Evolutionary conservation across 176 grass and related monocot species (phyloP).

Genomic region (Oryza punctata): DNA sequence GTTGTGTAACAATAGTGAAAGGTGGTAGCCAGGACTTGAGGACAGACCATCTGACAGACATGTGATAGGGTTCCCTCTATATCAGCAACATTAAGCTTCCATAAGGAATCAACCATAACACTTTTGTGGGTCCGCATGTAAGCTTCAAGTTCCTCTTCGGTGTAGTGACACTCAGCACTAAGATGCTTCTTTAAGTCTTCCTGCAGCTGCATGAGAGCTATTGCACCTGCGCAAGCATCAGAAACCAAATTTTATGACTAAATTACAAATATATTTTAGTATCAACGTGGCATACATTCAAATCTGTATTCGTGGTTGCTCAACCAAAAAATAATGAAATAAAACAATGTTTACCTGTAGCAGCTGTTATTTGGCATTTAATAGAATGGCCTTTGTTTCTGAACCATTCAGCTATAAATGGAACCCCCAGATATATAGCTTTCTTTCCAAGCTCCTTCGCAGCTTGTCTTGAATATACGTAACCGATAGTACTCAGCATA

Average conservation of each 20-base stretch:
- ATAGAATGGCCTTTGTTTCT: slow-evolving; percentile 96
- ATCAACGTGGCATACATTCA: slow-evolving; percentile 12
- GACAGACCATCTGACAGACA: slow-evolving; percentile 86
- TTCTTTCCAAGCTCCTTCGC: slow-evolving; percentile 93
- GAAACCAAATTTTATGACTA: background rate
- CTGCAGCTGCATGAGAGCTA: slow-evolving; percentile 92
- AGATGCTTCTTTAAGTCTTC: slow-evolving; percentile 86
- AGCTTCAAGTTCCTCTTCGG: slow-evolving; percentile 75
- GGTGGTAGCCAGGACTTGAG: slow-evolving; percentile 4
- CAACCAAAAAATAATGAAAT: background rate
- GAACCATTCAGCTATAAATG: slow-evolving; percentile 95
- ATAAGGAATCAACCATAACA: slow-evolving; percentile 91
- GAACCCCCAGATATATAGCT: slow-evolving; percentile 79
- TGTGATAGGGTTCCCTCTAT: slow-evolving; percentile 83
- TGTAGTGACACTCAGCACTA: slow-evolving; percentile 67
- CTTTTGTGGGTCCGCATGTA: slow-evolving; percentile 75
- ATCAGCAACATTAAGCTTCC: slow-evolving; percentile 99
- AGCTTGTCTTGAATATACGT: slow-evolving; percentile 90
- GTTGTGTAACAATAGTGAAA: background rate
- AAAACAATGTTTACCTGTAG: slow-evolving; percentile 55
- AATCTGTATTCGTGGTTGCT: background rate
- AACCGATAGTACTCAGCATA: slow-evolving; percentile 92
- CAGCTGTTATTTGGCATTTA: slow-evolving; percentile 92
- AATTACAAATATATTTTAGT: slow-evolving; percentile 1
- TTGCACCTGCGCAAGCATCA: slow-evolving; percentile 62